Conservation (phyloP, 768 basidiomycete species). For the Inosperma sp. region DNA sequence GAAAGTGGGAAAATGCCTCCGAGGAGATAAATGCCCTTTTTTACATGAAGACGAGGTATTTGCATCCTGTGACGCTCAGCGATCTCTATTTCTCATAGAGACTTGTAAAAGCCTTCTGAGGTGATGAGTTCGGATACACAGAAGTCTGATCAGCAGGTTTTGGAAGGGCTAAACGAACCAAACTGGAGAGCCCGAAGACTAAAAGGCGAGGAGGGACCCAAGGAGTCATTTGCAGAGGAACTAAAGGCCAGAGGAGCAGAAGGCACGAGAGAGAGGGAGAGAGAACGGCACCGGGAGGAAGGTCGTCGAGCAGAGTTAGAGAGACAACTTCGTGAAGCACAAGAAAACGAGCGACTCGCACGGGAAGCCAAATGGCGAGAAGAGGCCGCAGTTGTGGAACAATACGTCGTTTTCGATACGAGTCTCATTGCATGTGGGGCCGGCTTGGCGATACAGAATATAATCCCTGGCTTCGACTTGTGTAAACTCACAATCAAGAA, state of each 20-base stretch:
- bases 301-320: no score
- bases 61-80: no score
- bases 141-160: no score
- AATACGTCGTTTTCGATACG: constrained; percentile 40
- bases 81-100: background rate
- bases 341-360: constrained; percentile 13
- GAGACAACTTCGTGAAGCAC: no score
- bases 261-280: background rate
- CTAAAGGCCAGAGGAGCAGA: background rate
- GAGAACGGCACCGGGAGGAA: background rate
- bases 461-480: constrained; percentile 49
- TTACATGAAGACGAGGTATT: background rate
- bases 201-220: constrained; percentile 4
- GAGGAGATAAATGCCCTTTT: background rate
- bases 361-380: constrained; percentile 20
- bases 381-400: constrained; percentile 41
- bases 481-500: constrained; percentile 43
- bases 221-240: background rate
- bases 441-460: constrained; percentile 40
- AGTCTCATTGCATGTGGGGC: constrained; percentile 47
- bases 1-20: background rate
- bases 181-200: background rate
- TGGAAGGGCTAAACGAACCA: no score
- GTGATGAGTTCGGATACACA: no score
- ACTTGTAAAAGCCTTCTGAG: background rate